phyloP scores from a whole-genome alignment of 768 basidiomycete species.

The Leucosporidium creatinivorum region DNA sequence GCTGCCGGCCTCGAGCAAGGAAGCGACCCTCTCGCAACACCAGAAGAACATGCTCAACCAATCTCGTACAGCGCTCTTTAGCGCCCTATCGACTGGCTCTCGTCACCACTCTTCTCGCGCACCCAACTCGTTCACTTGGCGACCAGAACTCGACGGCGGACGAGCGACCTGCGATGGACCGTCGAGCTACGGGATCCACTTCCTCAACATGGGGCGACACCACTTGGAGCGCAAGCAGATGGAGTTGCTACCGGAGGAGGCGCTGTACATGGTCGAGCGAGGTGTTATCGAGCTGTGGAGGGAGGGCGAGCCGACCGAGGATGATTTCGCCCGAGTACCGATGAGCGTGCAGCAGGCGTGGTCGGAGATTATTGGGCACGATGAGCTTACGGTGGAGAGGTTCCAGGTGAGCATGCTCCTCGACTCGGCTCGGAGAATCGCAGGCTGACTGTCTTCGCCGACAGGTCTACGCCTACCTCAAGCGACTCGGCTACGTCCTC shows the following conservation, averaged over 20 bases:
- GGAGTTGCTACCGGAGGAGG: conserved; percentile 90
- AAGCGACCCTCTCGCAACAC: conserved; percentile 37
- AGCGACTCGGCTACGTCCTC: conserved; percentile 81
- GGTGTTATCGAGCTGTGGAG: conserved; percentile 82
- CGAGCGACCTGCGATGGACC: conserved; percentile 27
- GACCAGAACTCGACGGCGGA: conserved; percentile 46
- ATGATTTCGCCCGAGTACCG: conserved; percentile 43
- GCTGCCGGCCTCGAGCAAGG: conserved; percentile 15
- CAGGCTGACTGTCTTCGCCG: neutral
- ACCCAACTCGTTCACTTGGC: conserved; percentile 74
- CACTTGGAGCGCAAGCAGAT: conserved; percentile 50
- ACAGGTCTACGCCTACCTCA: conserved; percentile 87
- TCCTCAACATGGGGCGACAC: conserved; percentile 69
- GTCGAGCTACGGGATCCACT: conserved; percentile 65
- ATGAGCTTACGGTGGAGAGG: conserved; percentile 69
- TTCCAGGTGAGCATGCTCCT: conserved; percentile 82
- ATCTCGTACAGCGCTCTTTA: conserved; percentile 77
- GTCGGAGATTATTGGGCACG: conserved; percentile 70
- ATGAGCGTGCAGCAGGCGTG: conserved; percentile 91
- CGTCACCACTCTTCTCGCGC: conserved; percentile 36
- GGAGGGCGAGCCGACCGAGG: conserved; percentile 36
- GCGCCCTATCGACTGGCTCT: conserved; percentile 50
- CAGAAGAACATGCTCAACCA: conserved; percentile 75
- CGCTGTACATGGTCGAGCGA: conserved; percentile 84
- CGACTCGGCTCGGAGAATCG: no score